These are phyloP conservation scores for Cladosporium austrohemisphaericum DNA, from an alignment of 2,329 filamentous ascomycete species.

Conservation along the genomic window DNA sequence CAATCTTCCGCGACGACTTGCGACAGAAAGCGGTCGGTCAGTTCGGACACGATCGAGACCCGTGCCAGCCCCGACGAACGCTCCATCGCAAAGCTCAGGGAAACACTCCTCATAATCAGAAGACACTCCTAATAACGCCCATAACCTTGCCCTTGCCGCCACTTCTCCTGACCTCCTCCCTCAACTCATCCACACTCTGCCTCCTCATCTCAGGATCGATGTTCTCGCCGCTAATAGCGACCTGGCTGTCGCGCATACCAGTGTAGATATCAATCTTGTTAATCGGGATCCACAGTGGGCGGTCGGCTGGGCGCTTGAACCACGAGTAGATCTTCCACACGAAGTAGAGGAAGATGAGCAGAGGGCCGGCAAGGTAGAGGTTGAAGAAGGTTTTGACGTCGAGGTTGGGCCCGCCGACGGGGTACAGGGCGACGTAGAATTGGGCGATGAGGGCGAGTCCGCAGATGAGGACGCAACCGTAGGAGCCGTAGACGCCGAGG, in stretches of 20 bases:
- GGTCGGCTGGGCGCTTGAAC: constrained; percentile 25
- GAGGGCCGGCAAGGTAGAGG: constrained; percentile 28
- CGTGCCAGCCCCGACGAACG: no score
- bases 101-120: no score
- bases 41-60: no score
- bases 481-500: constrained; percentile 39
- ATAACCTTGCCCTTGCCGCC: constrained; percentile 5
- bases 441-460: constrained; percentile 39
- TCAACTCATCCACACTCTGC: constrained; percentile 33
- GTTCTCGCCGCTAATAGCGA: constrained; percentile 24
- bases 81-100: no score
- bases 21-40: no score
- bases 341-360: constrained; percentile 30
- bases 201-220: constrained; percentile 26
- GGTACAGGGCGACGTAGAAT: constrained; percentile 38
- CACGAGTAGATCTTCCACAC: constrained; percentile 27
- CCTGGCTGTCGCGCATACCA: constrained; percentile 33
- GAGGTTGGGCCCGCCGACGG: constrained; percentile 19
- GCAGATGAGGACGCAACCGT: constrained; percentile 37
- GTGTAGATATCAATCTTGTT: constrained; percentile 37
- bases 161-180: constrained; percentile 28
- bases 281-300: constrained; percentile 29
- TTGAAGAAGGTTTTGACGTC: constrained; percentile 27
- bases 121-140: constrained; percentile 9
- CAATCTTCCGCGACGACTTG: no score